Base-by-base conservation (phyloP, 2,329 filamentous ascomycete species). In the Pseudogymnoascus sp. region DNA sequence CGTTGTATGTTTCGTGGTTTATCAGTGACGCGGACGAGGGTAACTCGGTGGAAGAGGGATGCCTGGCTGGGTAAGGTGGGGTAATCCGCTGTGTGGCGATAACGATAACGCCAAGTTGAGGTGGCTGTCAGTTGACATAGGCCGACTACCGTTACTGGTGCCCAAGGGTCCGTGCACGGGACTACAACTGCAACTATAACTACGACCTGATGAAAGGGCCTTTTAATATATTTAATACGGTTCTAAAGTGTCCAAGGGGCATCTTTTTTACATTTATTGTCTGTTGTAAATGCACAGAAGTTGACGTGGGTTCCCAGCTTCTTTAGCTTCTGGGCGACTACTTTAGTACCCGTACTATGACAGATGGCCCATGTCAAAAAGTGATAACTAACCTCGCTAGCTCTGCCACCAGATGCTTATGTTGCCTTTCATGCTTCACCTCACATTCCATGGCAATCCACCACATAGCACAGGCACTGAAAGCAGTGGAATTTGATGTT, bases 31-130 rank as follows among this genome's bases (percentile, higher is more conserved):
- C 28, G 47, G 28, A 53, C 47, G 47, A 50, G 47, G 47, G 18
- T 53, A 53, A 18, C 47, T 53, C 33, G 43, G 47, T 33, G n/a
- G 4, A 53, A 9, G 47, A 53, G 47, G 47, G 47, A 53, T 53
- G 47, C 47, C 47, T 53, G 47, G 47, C 47, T 53, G 47, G 47
- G 28, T 53, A 53, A 53, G 47, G 47, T 53, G 47, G 47, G 47
- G 47, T 53, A 53, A 53, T 33, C 8, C 30, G 11, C 9, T 8
- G 9, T 33, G 47, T 53, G 47, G 28, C 47, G 47, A 53, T 53
- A 53, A 53, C 47, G 47, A 53, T 53, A 53, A 53, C 47, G 28
- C 47, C 47, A 53, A 50, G 41, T 22, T 50, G 43, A 53, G 30
- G 47, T 53, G 22, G 22, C 41, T n/a, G 47, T 53, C 47, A 53